Conservation (phyloP, 176 grass and related monocot species). For the Echinochloa phyllopogon region DNA sequence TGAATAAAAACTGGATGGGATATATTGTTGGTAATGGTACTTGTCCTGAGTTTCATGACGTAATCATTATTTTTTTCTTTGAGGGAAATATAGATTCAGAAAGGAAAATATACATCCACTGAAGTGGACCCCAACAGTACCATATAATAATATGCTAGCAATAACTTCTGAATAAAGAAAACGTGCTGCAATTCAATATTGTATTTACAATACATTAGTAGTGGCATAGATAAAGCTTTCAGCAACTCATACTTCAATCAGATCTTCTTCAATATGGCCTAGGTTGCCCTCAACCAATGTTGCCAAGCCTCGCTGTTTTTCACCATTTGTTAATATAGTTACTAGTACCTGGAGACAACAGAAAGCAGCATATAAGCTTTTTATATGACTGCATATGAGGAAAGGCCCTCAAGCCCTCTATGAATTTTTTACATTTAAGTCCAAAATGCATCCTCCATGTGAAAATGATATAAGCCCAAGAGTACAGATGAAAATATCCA, state of each 20-base stretch:
- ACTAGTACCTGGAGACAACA: constrained; percentile 55
- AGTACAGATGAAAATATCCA: not conserved
- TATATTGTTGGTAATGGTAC: constrained; percentile 6
- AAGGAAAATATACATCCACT: not conserved
- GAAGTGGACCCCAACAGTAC: not conserved
- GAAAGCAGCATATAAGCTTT: constrained; percentile 28
- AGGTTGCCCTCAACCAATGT: constrained; percentile 57
- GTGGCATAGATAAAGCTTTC: constrained; percentile 12
- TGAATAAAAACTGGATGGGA: not conserved
- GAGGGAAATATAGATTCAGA: constrained; percentile 17
- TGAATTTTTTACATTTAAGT: not conserved
- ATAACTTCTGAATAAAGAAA: not conserved
- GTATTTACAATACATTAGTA: not conserved
- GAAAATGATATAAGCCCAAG: not conserved
- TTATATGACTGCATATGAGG: not conserved
- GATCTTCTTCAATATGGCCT: constrained; percentile 54
- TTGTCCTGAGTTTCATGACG: not conserved
- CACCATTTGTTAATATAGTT: constrained; percentile 64
- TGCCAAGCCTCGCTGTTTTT: constrained; percentile 62
- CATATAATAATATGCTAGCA: not conserved
- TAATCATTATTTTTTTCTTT: constrained; percentile 1
- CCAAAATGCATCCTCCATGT: constrained; percentile 7
- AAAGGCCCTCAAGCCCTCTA: constrained; percentile 24
- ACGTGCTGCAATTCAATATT: not conserved
- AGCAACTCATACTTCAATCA: constrained; percentile 61